Evolutionary conservation across 2,329 filamentous ascomycete species (phyloP).

Genomic region (Aspergillus sclerotialis): DNA sequence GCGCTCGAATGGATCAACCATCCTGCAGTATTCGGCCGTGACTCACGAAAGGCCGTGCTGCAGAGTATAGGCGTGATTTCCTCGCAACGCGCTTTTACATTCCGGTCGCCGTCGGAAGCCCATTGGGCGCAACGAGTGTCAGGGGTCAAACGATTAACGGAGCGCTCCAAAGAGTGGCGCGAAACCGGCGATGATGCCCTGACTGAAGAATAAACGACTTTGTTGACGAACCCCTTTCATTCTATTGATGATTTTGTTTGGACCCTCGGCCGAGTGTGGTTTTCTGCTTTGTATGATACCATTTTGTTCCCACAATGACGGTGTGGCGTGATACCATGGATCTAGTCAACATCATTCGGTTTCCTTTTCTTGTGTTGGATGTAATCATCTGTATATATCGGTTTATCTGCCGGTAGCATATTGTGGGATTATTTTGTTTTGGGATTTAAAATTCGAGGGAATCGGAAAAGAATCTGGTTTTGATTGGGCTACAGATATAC

Average conservation of each 20-base stretch:
- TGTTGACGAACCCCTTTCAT: constrained; percentile 4
- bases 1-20: constrained; percentile 97
- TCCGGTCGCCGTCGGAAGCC: constrained; percentile 79
- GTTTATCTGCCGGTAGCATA: too few species aligned
- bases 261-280: constrained; percentile 7
- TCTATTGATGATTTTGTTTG: constrained; percentile 7
- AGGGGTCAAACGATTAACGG: constrained; percentile 74
- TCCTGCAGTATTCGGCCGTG: constrained; percentile 86
- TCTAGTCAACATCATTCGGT: too few species aligned
- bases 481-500: too few species aligned
- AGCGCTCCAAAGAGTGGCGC: constrained; percentile 84
- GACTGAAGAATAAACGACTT: constrained; percentile 42
- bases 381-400: too few species aligned
- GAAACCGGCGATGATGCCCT: constrained; percentile 72
- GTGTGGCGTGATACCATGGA: constrained; percentile 28
- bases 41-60: constrained; percentile 89
- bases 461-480: too few species aligned
- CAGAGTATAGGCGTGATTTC: constrained; percentile 96
- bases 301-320: constrained; percentile 33
- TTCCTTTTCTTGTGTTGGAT: too few species aligned
- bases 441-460: too few species aligned
- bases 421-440: too few species aligned
- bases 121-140: constrained; percentile 79
- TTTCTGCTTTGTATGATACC: constrained; percentile 29
- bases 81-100: constrained; percentile 88